Base-by-base conservation (phyloP, 768 basidiomycete species). In the Pleurotus eryngii region DNA sequence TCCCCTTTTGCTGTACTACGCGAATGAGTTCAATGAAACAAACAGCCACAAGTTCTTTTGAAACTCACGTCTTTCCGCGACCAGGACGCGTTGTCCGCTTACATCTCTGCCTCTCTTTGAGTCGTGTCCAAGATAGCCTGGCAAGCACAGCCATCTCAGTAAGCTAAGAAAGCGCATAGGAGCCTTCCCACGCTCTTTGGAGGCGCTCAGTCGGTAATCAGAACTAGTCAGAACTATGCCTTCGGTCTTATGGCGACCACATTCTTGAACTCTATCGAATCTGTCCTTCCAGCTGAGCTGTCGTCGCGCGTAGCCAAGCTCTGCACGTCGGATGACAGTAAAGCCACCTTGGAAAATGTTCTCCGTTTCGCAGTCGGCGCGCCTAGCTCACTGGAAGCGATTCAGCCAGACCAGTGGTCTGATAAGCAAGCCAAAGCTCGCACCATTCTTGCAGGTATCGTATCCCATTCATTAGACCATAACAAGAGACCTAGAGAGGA, bases 321-420 rank as follows among this genome's bases (percentile, higher is more conserved):
- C 7, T 74, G 72, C 55, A 59, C 63, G 18, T 66, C 72, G 43
- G 59, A 74, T 14, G 59, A 71, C 2, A 70, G 72, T 40, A 72
- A 76, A 60, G 38, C 62, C 26, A 58, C 70, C 5, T 65, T 82
- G 14, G 79, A 81, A 51, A 72, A 72, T 42, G 63, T 81, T 3
- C 70, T 81, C 27, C 70, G 78, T 40, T 76, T 82, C 53, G 60
- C 79, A 5, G 58, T 61, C 26, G 81, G 79, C 20, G 78, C 73
- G 15, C 72, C 72, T 11, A 70, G 69, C 61, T 64, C 72, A 12
- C 57, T 73, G 8, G 66, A 71, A 0, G 59, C 66, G 1, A 64
- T 64, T 18, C 56, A 67, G 7, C 70, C 66, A 12, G 60, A 64
- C 27, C 67, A 74, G 56, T 80, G 79, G 80, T 49, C 65, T 8